phyloP scores from a whole-genome alignment of 129 eudicot species.

The Flaveria robusta region DNA sequence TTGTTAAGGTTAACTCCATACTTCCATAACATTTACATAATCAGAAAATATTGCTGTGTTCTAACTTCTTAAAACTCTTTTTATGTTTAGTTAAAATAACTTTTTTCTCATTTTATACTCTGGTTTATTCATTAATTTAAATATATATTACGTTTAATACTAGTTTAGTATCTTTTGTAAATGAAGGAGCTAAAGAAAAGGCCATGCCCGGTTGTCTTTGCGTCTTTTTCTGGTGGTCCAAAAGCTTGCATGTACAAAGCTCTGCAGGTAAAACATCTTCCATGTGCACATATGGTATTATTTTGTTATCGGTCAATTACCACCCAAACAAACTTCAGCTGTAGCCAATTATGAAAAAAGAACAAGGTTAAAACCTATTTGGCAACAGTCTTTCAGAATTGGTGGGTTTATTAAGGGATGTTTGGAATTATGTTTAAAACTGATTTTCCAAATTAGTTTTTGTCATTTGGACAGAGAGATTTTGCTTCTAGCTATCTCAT shows the following conservation, averaged over 20 bases:
- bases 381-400: slow-evolving; percentile 1
- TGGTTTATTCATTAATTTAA: not conserved
- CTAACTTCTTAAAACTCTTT: not conserved
- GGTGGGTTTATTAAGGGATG: slow-evolving; percentile 5
- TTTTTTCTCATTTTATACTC: not conserved
- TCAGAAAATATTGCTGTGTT: not conserved
- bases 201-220: slow-evolving; percentile 88
- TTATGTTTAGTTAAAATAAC: not conserved
- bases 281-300: slow-evolving; percentile 18
- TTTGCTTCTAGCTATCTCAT: not conserved
- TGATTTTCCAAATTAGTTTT: not conserved
- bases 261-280: slow-evolving; percentile 67
- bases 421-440: not conserved
- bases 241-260: slow-evolving; percentile 96
- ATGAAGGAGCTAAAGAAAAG: slow-evolving; percentile 71
- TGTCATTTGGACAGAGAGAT: not conserved
- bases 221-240: slow-evolving; percentile 91
- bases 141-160: slow-evolving; percentile 16
- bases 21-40: slow-evolving; percentile 2
- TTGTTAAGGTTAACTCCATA: slow-evolving; percentile 53
- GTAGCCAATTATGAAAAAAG: not conserved
- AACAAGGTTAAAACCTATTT: not conserved
- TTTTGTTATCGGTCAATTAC: slow-evolving; percentile 1
- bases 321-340: not conserved
- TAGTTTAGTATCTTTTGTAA: slow-evolving; percentile 18